phyloP scores from a whole-genome alignment of 495 filamentous ascomycete genomes.

The Penicillium cinerascens region DNA sequence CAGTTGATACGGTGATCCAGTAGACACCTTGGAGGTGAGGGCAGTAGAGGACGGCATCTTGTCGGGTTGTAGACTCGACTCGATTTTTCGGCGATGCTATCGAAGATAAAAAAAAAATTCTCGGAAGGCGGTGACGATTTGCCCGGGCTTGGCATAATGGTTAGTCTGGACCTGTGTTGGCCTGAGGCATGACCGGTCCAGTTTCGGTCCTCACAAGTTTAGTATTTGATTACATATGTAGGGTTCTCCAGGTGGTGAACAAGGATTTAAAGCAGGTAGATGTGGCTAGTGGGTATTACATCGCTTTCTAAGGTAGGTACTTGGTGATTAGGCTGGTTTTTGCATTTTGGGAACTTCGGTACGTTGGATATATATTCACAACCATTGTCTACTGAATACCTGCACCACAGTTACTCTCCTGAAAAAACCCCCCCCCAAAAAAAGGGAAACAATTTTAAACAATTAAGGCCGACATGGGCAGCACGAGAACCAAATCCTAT shows the following conservation, averaged over 20 bases:
- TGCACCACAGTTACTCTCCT: too few species aligned
- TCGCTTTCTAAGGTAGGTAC: background rate
- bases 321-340: background rate
- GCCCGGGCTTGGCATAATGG: slow-evolving; percentile 29
- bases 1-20: slow-evolving; percentile 62
- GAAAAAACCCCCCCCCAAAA: too few species aligned
- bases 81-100: slow-evolving; percentile 33
- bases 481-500: too few species aligned
- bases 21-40: slow-evolving; percentile 49
- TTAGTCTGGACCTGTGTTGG: slow-evolving; percentile 14
- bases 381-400: too few species aligned
- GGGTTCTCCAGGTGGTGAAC: too few species aligned
- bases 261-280: background rate
- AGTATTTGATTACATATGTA: background rate
- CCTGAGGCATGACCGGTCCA: slow-evolving; percentile 27
- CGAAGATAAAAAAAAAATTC: slow-evolving; percentile 37
- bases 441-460: too few species aligned
- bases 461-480: too few species aligned
- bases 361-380: background rate
- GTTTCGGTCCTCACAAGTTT: background rate
- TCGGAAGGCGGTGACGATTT: slow-evolving; percentile 43
- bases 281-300: background rate
- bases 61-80: slow-evolving; percentile 28
- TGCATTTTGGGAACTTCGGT: background rate
- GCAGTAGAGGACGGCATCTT: slow-evolving; percentile 47